Conservation (phyloP, 2,329 filamentous ascomycete species). For the Trichoderma atroviride region DNA sequence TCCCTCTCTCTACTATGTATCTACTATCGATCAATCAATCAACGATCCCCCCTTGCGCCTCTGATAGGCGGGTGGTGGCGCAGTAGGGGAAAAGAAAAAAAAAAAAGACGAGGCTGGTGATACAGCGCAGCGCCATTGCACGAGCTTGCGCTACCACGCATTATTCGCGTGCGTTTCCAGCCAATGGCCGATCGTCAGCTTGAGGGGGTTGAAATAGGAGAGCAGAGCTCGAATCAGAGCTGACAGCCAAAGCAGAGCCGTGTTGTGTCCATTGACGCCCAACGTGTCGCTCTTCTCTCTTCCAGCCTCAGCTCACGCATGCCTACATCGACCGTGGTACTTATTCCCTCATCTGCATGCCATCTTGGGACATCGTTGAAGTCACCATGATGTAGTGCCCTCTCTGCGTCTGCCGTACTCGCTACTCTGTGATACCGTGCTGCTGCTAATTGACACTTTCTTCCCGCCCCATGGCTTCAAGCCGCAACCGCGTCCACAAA, state of each 20-base stretch:
- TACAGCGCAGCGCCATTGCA: constrained; percentile 17
- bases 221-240: neutral
- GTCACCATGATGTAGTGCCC: neutral
- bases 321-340: neutral
- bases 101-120: constrained; percentile 22
- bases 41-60: neutral
- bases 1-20: neutral
- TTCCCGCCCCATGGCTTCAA: constrained; percentile 2
- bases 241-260: neutral
- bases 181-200: constrained; percentile 1
- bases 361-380: neutral
- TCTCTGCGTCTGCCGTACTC: neutral
- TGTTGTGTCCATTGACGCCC: constrained; percentile 1
- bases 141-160: constrained; percentile 20
- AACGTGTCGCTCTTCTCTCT: neutral
- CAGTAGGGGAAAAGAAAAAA: neutral
- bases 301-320: neutral
- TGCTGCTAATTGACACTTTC: neutral
- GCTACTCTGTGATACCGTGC: neutral
- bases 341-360: constrained; percentile 23
- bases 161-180: neutral
- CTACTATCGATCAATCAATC: neutral
- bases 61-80: constrained; percentile 13
- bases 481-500: constrained; percentile 15
- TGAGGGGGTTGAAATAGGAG: neutral